Percentiles rank a stretch among this genome's conserved stretches.
These are phyloP conservation scores for Hypholoma sublateritium DNA, from an alignment of 768 basidiomycete species.

Conservation along the genomic window DNA sequence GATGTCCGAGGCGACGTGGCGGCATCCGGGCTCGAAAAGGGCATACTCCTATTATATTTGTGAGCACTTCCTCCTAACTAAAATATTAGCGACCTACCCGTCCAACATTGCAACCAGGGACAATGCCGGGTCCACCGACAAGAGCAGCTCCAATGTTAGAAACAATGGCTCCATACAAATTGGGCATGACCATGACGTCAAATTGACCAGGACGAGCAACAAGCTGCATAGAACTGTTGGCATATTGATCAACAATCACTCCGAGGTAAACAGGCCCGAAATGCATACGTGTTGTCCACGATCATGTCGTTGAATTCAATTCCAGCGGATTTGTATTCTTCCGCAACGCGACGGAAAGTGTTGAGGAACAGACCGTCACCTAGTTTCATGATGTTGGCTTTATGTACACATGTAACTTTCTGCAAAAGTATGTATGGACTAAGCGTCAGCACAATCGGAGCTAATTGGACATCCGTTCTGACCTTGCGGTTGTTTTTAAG, in stretches of 20 bases:
- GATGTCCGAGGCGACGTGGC: constrained; percentile 92
- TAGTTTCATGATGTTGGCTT: constrained; percentile 99
- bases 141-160: constrained; percentile 99
- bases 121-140: constrained; percentile 96
- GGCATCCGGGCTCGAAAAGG: constrained; percentile 97
- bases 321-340: constrained; percentile 92
- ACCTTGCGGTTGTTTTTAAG: constrained; percentile 98
- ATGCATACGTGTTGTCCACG: constrained; percentile 90
- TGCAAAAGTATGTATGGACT: constrained; percentile 27
- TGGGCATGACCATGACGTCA: constrained; percentile 99
- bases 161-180: constrained; percentile 94
- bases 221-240: constrained; percentile 90
- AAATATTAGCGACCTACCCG: constrained; percentile 48
- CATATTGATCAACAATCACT: not conserved
- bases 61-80: not conserved
- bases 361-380: constrained; percentile 99
- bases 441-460: constrained; percentile 4
- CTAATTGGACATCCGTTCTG: constrained; percentile 11
- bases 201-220: constrained; percentile 95
- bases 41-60: constrained; percentile 75
- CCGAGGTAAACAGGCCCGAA: constrained; percentile 5
- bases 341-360: constrained; percentile 94
- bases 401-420: constrained; percentile 99
- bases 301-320: constrained; percentile 98
- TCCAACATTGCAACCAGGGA: constrained; percentile 97